Base-by-base conservation (phyloP, 768 basidiomycete genomes). In the Leccinum olivaceopallidum region DNA sequence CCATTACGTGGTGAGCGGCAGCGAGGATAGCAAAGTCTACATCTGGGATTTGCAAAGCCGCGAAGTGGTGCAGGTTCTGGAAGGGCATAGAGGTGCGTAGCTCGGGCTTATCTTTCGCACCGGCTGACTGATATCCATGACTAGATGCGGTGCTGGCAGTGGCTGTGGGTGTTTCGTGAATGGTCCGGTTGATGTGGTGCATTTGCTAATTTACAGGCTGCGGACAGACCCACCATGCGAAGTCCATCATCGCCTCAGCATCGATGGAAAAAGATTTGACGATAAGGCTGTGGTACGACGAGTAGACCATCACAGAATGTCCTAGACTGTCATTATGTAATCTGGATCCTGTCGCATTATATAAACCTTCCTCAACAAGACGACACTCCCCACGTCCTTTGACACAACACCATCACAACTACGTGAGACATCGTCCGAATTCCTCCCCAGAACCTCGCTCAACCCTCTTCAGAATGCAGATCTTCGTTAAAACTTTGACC, bases 1-100 rank as follows among this genome's bases (percentile, higher is more conserved):
- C 7, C 86, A 83, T 57, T 92, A 87, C 73, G 82, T 98, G 50
- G 83, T 96, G 5, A 86, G 90, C 53, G 97, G 97, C 2, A 92
- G 90, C 58, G 96, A 98, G 75, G 95, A 97, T 73, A 80, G 83
- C 65, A 95, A 91, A 69, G 78, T 95, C 28, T 90, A 91, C 65
- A 78, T 97, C 32, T 97, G 94, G 93, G 91, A 97, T 71, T 71
- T 98, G 55, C 92, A 95, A 73, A 87, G 84, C 8, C 81, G 93
- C 24, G 80, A 90, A 69, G 76, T 95, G 6, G 75, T 88, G 37
- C 94, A 96, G 69, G 73, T 83, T 13, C 77, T 92, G 13, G 85
- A 92, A 63, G 89, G 91, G 2, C 94, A 95, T 74, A 81, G 88
- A 77, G 94, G 92, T 93, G 44, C 20, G 76, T 64, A 28, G 14